phyloP scores from a whole-genome alignment of 1,284 basidiomycete species.

The Tremellales sp. region DNA sequence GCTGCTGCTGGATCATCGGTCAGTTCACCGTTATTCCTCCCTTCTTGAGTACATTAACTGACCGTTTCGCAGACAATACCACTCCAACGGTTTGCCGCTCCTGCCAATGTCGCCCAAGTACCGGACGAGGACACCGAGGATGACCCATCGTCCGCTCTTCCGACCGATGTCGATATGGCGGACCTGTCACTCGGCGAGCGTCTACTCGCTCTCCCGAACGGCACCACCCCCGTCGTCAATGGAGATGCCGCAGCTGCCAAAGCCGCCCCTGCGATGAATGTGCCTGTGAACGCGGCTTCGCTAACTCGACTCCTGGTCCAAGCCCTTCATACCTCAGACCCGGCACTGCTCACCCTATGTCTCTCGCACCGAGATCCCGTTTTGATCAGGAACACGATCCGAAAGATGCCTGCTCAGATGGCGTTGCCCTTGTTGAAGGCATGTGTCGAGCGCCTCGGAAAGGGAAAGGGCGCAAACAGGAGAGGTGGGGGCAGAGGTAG shows the following conservation, averaged over 20 bases:
- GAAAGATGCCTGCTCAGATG: conserved; percentile 81
- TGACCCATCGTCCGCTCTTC: conserved; percentile 47
- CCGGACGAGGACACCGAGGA: conserved; percentile 34
- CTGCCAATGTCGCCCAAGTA: conserved; percentile 28
- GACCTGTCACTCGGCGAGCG: conserved; percentile 86
- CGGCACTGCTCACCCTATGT: conserved; percentile 81
- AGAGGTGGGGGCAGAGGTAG: conserved; percentile 63
- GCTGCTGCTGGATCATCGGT: conserved; percentile 37
- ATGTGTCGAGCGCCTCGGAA: conserved; percentile 82
- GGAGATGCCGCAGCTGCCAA: conserved; percentile 20
- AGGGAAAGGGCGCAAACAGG: conserved; percentile 66
- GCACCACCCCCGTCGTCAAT: conserved; percentile 35
- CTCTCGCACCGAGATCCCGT: conserved; percentile 73
- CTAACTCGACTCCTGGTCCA: conserved; percentile 93
- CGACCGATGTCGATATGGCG: conserved; percentile 73
- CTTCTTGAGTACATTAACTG: neutral
- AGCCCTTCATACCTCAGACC: conserved; percentile 92
- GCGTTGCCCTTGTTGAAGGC: conserved; percentile 82
- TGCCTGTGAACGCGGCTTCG: conserved; percentile 69
- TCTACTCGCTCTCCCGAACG: conserved; percentile 65
- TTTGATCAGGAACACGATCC: conserved; percentile 84
- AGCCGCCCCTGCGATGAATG: conserved; percentile 19
- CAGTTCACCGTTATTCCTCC: conserved; percentile 4
- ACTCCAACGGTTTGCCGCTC: conserved; percentile 43
- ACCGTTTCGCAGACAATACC: conserved; percentile 16